These are phyloP conservation scores for Asclepias syriaca DNA, from an alignment of 257 asterid genomes.

Conservation along the genomic window DNA sequence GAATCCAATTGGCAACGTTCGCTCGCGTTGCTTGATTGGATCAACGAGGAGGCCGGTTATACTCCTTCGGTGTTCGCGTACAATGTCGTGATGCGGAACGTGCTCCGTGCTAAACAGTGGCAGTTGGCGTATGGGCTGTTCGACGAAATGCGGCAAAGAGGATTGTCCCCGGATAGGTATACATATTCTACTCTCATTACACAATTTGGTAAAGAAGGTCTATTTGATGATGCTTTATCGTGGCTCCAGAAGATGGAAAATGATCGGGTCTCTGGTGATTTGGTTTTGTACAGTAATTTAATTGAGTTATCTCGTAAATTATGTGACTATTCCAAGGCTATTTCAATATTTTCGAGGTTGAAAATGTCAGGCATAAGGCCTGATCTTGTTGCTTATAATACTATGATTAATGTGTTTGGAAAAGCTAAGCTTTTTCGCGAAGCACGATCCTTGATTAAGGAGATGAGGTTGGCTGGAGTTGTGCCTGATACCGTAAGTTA, in stretches of 20 bases:
- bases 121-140: constrained; percentile 68
- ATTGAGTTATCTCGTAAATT: constrained; percentile 81
- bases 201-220: constrained; percentile 75
- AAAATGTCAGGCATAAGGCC: constrained; percentile 71
- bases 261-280: constrained; percentile 74
- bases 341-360: constrained; percentile 68
- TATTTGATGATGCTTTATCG: constrained; percentile 85
- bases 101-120: constrained; percentile 77
- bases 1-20: constrained; percentile 88
- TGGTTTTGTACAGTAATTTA: constrained; percentile 78
- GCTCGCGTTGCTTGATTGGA: constrained; percentile 91
- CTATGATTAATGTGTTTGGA: constrained; percentile 91
- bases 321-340: constrained; percentile 79
- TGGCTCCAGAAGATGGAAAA: constrained; percentile 96
- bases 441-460: constrained; percentile 55
- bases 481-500: constrained; percentile 79
- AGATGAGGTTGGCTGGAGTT: constrained; percentile 65
- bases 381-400: constrained; percentile 80
- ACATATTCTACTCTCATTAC: constrained; percentile 87
- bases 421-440: constrained; percentile 90
- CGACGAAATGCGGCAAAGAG: constrained; percentile 87
- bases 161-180: constrained; percentile 75
- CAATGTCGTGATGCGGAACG: constrained; percentile 88
- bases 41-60: constrained; percentile 64
- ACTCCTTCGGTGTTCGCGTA: constrained; percentile 83